Percentiles rank a stretch among this genome's conserved stretches.
These are phyloP conservation scores for Westerdykella sp. DNA, from an alignment of 2,329 filamentous ascomycete genomes.

Conservation along the genomic window DNA sequence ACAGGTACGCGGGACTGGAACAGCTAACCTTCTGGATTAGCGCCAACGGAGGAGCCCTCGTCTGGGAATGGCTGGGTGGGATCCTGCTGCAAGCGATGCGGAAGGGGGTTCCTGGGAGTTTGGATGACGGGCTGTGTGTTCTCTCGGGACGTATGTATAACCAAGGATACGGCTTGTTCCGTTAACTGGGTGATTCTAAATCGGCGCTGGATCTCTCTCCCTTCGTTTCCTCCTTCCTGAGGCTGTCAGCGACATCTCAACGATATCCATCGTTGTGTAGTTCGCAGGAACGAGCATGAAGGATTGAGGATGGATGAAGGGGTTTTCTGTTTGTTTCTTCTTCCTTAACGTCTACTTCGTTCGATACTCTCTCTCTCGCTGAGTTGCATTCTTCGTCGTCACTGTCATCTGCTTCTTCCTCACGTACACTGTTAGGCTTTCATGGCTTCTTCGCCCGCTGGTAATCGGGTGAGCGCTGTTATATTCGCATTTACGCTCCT, in stretches of 20 bases:
- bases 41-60: neutral
- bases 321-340: constrained; percentile 3
- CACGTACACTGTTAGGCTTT: neutral
- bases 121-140: neutral
- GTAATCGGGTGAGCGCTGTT: constrained; percentile 26
- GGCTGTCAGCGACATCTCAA: constrained; percentile 5
- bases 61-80: neutral
- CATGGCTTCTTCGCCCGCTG: constrained; percentile 20
- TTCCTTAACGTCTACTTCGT: constrained; percentile 1
- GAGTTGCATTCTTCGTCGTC: neutral
- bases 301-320: constrained; percentile 3
- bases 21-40: constrained; percentile 7
- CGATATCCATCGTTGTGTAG: constrained; percentile 2
- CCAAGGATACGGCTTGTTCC: neutral
- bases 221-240: constrained; percentile 10
- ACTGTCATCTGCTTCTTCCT: too few species aligned
- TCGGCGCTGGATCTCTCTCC: neutral
- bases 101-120: neutral
- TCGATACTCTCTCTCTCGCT: neutral
- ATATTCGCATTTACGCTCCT: constrained; percentile 28
- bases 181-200: neutral
- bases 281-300: neutral
- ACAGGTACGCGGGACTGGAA: constrained; percentile 13
- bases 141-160: neutral
- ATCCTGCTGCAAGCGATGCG: neutral